Percentiles rank a stretch among this genome's conserved stretches.
These are phyloP conservation scores for Lepidium sativum DNA, from an alignment of 345 rosid genomes.

Conservation along the genomic window DNA sequence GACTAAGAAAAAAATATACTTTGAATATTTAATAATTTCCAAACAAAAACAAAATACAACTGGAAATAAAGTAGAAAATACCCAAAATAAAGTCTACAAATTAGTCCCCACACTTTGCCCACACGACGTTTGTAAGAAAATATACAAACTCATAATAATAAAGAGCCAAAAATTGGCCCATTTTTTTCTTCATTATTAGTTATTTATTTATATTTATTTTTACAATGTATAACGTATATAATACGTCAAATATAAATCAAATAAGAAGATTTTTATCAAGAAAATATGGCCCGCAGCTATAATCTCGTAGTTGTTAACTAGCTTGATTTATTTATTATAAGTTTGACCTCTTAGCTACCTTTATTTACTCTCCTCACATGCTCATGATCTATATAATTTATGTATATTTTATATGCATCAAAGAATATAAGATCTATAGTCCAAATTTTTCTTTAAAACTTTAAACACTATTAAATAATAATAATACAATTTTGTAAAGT, in stretches of 20 bases:
- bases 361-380: slow-evolving; percentile 20
- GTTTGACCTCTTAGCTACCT: slow-evolving; percentile 21
- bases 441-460: too few species aligned
- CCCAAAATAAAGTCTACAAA: slow-evolving; percentile 15
- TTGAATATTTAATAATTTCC: neutral
- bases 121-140: slow-evolving; percentile 14
- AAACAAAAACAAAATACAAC: neutral
- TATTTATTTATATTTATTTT: neutral
- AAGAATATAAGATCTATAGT: too few species aligned
- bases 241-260: slow-evolving; percentile 12
- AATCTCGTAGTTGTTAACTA: slow-evolving; percentile 23
- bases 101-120: slow-evolving; percentile 21
- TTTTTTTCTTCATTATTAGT: neutral
- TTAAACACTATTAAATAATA: too few species aligned
- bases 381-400: neutral
- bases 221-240: slow-evolving; percentile 6
- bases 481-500: too few species aligned
- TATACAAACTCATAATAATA: neutral
- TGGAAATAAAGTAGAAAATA: neutral
- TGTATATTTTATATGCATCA: too few species aligned
- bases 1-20: neutral
- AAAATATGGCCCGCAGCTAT: slow-evolving; percentile 19
- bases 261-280: neutral
- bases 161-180: slow-evolving; percentile 16
- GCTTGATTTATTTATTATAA: slow-evolving; percentile 8